phyloP scores from a whole-genome alignment of 2,329 filamentous ascomycete genomes.

The Paecilomyces sp. region DNA sequence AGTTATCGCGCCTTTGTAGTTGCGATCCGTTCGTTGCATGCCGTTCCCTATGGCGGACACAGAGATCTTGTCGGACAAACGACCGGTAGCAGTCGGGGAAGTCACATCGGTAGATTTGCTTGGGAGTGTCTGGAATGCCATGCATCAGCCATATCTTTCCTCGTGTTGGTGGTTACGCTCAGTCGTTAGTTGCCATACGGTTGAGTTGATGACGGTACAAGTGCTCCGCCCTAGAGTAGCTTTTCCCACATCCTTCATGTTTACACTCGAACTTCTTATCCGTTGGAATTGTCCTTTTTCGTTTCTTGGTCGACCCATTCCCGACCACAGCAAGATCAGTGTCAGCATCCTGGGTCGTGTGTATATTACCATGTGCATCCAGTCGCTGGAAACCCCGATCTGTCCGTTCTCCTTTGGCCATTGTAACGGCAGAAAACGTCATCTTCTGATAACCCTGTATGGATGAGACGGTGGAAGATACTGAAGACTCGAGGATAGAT shows the following conservation, averaged over 20 bases:
- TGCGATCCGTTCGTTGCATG: conserved; percentile 60
- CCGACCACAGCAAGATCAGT: conserved; percentile 7
- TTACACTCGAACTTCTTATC: conserved; percentile 67
- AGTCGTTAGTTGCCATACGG: conserved; percentile 47
- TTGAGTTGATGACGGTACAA: conserved; percentile 95
- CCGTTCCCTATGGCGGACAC: conserved; percentile 74
- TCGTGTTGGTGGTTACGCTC: background rate
- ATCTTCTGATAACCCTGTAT: conserved; percentile 4
- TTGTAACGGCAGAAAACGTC: conserved; percentile 14
- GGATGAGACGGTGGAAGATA: background rate
- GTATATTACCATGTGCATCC: conserved; percentile 7
- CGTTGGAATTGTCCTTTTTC: conserved; percentile 31
- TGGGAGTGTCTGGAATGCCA: conserved; percentile 64
- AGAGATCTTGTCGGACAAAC: conserved; percentile 89
- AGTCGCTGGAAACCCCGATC: conserved; percentile 5
- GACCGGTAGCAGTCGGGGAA: conserved; percentile 83
- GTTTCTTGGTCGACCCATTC: conserved; percentile 28
- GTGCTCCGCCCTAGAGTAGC: conserved; percentile 93
- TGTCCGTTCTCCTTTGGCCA: conserved; percentile 11
- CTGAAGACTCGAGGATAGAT: conserved; percentile 2
- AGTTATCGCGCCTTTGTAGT: conserved; percentile 42
- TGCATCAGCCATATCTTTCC: conserved; percentile 5
- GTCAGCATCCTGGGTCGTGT: conserved; percentile 11
- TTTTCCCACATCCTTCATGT: conserved; percentile 84
- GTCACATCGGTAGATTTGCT: conserved; percentile 90